phyloP scores from a whole-genome alignment of 495 filamentous ascomycete species.

The Pyrenula massariospora region DNA sequence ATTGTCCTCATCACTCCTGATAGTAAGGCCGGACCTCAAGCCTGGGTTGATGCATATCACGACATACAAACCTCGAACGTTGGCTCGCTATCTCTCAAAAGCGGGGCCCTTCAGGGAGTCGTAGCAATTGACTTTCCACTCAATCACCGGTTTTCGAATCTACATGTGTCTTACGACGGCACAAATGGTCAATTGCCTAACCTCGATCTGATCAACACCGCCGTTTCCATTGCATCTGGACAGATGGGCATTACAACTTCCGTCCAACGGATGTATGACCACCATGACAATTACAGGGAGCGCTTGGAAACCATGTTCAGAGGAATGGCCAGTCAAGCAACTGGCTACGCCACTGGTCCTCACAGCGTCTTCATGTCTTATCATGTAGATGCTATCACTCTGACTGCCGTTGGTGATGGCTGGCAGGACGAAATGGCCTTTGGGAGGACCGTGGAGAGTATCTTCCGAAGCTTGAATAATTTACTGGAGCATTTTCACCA shows the following conservation, averaged over 20 bases:
- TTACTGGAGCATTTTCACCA: constrained; percentile 93
- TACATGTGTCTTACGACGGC: constrained; percentile 92
- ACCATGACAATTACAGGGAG: constrained; percentile 69
- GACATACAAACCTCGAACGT: constrained; percentile 62
- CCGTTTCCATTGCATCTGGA: constrained; percentile 72
- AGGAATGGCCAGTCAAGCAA: constrained; percentile 84
- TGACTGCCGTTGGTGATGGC: constrained; percentile 79
- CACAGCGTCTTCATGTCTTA: constrained; percentile 96
- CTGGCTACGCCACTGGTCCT: constrained; percentile 81
- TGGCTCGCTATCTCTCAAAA: constrained; percentile 76
- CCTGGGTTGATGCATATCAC: constrained; percentile 97
- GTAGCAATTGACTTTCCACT: constrained; percentile 89
- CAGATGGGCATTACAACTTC: constrained; percentile 82
- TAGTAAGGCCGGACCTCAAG: constrained; percentile 81
- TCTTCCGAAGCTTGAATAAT: constrained; percentile 89
- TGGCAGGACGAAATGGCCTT: constrained; percentile 97
- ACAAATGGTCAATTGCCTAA: constrained; percentile 95
- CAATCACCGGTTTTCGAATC: constrained; percentile 65
- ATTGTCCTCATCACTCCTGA: constrained; percentile 84
- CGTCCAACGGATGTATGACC: constrained; percentile 78
- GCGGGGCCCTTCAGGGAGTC: constrained; percentile 84
- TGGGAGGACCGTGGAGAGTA: constrained; percentile 76
- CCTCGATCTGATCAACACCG: constrained; percentile 88
- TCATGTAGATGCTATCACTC: constrained; percentile 90
- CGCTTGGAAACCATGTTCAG: constrained; percentile 82